Evolutionary conservation across 2,329 filamentous ascomycete genomes (phyloP).

Genomic region (Fusarium siculi): DNA sequence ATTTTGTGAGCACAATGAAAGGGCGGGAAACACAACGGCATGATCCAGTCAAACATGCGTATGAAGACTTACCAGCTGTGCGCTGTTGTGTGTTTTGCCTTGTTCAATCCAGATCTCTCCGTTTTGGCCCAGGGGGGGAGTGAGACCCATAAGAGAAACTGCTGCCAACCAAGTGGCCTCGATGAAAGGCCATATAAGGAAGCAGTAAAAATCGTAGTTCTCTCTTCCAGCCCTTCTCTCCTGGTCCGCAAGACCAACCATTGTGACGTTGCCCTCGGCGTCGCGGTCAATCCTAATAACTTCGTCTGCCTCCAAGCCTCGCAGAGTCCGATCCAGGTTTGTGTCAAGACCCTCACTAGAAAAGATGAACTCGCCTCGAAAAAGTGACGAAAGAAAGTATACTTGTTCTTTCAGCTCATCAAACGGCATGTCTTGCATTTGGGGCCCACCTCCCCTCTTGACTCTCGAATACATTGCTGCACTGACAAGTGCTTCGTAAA

Average conservation of each 20-base stretch:
- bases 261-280: slow-evolving; percentile 65
- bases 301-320: slow-evolving; percentile 79
- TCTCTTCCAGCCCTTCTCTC: slow-evolving; percentile 86
- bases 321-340: slow-evolving; percentile 84
- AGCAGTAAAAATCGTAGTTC: slow-evolving; percentile 99
- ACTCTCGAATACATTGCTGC: slow-evolving; percentile 90
- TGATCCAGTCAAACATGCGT: background rate
- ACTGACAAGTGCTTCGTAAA: slow-evolving; percentile 90
- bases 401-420: slow-evolving; percentile 80
- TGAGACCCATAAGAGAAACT: slow-evolving; percentile 86
- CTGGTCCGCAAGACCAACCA: slow-evolving; percentile 77
- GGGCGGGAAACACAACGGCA: background rate
- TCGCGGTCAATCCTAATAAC: slow-evolving; percentile 76
- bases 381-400: slow-evolving; percentile 89
- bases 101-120: slow-evolving; percentile 82
- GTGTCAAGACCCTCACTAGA: slow-evolving; percentile 82
- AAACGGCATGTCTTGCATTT: slow-evolving; percentile 82
- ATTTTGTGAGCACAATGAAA: slow-evolving; percentile 14
- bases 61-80: slow-evolving; percentile 72
- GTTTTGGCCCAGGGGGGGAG: slow-evolving; percentile 71
- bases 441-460: slow-evolving; percentile 88
- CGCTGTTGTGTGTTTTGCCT: slow-evolving; percentile 80
- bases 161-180: slow-evolving; percentile 94
- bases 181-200: slow-evolving; percentile 98
- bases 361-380: slow-evolving; percentile 97